A percentile compares a stretch with the other conserved stretches of the same genome.
phyloP scores from a whole-genome alignment of 2,329 filamentous ascomycete species.

The Teratosphaeria nubilosa region DNA sequence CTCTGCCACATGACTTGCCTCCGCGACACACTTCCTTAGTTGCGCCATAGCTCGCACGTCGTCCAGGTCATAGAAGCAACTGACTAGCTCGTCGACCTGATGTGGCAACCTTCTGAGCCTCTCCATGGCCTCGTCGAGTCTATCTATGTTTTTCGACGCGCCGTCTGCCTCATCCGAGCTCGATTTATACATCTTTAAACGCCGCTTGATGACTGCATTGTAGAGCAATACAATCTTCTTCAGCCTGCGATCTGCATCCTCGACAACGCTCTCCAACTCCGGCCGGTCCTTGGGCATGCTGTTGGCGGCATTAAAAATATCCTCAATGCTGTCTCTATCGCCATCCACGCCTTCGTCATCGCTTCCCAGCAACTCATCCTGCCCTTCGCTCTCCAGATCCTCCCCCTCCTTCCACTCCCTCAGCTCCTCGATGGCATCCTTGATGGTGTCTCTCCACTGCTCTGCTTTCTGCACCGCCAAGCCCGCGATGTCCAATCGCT shows the following conservation, averaged over 20 bases:
- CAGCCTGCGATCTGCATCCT: conserved; percentile 52
- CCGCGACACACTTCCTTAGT: conserved; percentile 51
- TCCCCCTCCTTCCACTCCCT: conserved; percentile 72
- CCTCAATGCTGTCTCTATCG: conserved; percentile 45
- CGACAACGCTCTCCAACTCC: conserved; percentile 56
- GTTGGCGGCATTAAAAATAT: conserved; percentile 53
- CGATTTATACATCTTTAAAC: conserved; percentile 41
- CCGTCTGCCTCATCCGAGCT: conserved; percentile 5
- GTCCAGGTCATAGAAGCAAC: conserved; percentile 61
- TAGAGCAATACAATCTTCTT: conserved; percentile 60
- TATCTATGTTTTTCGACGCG: conserved; percentile 16
- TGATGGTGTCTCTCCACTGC: conserved; percentile 62
- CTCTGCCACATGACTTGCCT: conserved; percentile 48
- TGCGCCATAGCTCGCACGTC: conserved; percentile 46
- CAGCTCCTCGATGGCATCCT: conserved; percentile 76
- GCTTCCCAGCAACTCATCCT: conserved; percentile 27
- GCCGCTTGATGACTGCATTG: conserved; percentile 57
- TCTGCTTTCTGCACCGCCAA: conserved; percentile 62
- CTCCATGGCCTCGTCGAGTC: conserved; percentile 46
- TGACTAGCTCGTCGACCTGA: conserved; percentile 59
- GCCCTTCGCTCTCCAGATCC: conserved; percentile 33
- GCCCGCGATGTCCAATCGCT: conserved; percentile 57
- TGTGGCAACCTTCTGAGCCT: conserved; percentile 53
- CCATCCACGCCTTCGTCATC: conserved; percentile 31
- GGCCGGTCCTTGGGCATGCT: conserved; percentile 56